Conservation (phyloP, 148 eudicot species). For the Rheum nobile region DNA sequence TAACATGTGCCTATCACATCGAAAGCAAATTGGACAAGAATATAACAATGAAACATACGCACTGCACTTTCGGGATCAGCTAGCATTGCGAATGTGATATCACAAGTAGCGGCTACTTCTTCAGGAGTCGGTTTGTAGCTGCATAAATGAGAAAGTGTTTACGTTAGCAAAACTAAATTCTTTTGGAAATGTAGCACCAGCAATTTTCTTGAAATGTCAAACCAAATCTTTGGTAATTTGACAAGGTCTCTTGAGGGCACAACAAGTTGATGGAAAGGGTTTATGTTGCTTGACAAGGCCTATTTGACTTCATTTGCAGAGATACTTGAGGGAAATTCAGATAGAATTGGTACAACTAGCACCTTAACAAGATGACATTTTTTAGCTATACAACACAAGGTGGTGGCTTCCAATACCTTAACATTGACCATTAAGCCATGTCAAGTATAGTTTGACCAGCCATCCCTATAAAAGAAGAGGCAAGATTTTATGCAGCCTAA, state of each 20-base stretch:
- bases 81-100: slow-evolving; percentile 95
- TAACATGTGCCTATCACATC: slow-evolving; percentile 14
- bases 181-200: neutral
- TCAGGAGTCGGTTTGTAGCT: slow-evolving; percentile 74
- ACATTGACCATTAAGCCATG: too few relatives aligned
- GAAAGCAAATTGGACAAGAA: slow-evolving; percentile 5
- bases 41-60: slow-evolving; percentile 34
- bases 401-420: too few relatives aligned
- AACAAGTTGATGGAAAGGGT: too few relatives aligned
- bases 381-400: too few relatives aligned
- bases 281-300: too few relatives aligned
- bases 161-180: neutral
- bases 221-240: neutral
- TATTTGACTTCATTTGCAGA: too few relatives aligned
- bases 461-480: neutral
- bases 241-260: neutral
- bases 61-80: slow-evolving; percentile 99
- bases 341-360: too few relatives aligned
- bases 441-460: neutral
- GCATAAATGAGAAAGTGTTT: slow-evolving; percentile 14
- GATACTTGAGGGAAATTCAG: too few relatives aligned
- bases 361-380: neutral
- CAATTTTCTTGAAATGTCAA: neutral
- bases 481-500: neutral
- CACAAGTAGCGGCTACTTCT: slow-evolving; percentile 91